Base-by-base conservation (phyloP, 495 filamentous ascomycete species). In the Hyaloscypha hepaticicola region DNA sequence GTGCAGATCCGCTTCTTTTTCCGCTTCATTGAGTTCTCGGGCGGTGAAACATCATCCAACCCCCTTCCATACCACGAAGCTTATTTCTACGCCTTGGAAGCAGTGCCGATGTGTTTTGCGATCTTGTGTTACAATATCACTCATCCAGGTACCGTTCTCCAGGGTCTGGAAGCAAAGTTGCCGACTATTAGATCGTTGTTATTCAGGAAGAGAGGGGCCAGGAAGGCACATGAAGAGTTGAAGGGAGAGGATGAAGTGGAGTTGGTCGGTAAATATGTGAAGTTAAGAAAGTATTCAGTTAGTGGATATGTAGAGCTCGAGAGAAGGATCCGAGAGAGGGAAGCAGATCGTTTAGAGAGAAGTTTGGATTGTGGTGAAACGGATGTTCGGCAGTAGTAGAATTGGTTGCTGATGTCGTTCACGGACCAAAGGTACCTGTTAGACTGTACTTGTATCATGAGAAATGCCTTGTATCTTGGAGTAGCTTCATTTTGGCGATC, bases 41-140 rank as follows among this genome's bases (percentile, higher is more conserved):
- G 72, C 2, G 82, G 82, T 12, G 65, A 72, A 0, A 62, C 69
- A 1, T 34, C 69, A 51, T 63, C 62, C 12, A 83, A 82, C 65
- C 71, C 74, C 0, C 65, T 88, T 12, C 77, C 79, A 0, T 77
- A 69, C 19, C 75, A 88, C 66, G 86, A 89, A 70, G 73, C 64
- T 19, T 85, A 83, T 65, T 70, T 77, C 25, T 86, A 86, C 63
- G 72, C 75, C 12, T 77, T 89, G 28, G 86, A 89, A 53, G 80
- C 83, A 0, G 63, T 81, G 0, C 84, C 86, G 1, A 89, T 89
- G 84, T 68, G 85, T 53, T 7, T 81, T 4, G 78, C 80, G 0
- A 65, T 85, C 19, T 27, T 78, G 0, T 58, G 81, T 3, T 76
- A 86, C 25, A 79, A 77, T 33, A 34, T 85, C 1, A 67, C 78